Conservation (phyloP, 2,329 filamentous ascomycete genomes). For the Cercospora sp. region DNA sequence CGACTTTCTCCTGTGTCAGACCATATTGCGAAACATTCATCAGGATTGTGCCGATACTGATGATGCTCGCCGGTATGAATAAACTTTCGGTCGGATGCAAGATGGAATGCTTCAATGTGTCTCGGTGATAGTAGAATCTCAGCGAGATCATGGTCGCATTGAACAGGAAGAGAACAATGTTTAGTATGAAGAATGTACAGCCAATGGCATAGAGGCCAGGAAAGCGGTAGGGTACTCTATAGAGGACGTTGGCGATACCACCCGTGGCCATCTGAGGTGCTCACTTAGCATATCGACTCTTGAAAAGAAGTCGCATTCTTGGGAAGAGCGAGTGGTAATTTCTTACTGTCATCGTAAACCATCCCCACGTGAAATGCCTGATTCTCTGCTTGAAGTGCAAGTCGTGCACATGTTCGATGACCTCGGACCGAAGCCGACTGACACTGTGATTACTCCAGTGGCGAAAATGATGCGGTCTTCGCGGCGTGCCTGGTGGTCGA, state of each 20-base stretch:
- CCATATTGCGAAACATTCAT: conserved; percentile 78
- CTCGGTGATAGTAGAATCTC: conserved; percentile 69
- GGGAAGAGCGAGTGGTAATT: neutral
- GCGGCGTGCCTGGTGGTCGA: neutral
- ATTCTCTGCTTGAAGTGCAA: conserved; percentile 57
- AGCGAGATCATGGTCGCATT: conserved; percentile 66
- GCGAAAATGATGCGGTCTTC: neutral
- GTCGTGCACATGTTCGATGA: conserved; percentile 30
- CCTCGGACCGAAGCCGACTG: conserved; percentile 2
- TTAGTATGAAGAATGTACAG: conserved; percentile 51
- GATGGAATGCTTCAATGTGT: conserved; percentile 70
- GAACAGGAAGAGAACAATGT: conserved; percentile 65
- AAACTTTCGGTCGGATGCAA: conserved; percentile 75
- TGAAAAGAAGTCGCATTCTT: neutral
- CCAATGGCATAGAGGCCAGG: conserved; percentile 50
- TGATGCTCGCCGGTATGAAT: conserved; percentile 68
- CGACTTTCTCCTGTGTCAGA: conserved; percentile 40
- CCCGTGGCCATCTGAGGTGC: conserved; percentile 62
- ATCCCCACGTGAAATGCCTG: conserved; percentile 71
- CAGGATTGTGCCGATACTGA: conserved; percentile 63
- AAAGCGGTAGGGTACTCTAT: conserved; percentile 49
- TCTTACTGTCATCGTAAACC: conserved; percentile 63
- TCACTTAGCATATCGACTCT: conserved; percentile 23
- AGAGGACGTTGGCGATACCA: conserved; percentile 57
- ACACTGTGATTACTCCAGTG: conserved; percentile 22